Evolutionary conservation across 2,329 filamentous ascomycete genomes (phyloP).

Genomic region (Pseudocercospora fijiensis): DNA sequence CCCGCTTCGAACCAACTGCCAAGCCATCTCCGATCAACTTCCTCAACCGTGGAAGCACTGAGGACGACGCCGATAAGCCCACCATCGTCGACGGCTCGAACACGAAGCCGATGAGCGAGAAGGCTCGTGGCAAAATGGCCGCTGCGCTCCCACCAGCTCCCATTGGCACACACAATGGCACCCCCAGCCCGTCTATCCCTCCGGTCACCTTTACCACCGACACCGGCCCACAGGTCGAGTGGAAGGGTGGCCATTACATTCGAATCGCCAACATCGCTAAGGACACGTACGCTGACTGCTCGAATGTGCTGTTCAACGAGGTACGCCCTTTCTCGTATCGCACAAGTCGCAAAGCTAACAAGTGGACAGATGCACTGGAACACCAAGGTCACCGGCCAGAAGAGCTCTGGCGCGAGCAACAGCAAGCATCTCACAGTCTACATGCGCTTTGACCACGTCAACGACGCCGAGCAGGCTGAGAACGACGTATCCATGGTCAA

Average conservation of each 20-base stretch:
- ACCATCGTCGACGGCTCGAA: slow-evolving; percentile 17
- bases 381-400: slow-evolving; percentile 18
- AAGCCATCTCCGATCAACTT: slow-evolving; percentile 13
- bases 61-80: slow-evolving; percentile 11
- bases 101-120: slow-evolving; percentile 4
- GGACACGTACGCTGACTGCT: background rate
- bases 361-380: slow-evolving; percentile 24
- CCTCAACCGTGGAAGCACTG: slow-evolving; percentile 23
- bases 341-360: slow-evolving; percentile 20
- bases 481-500: slow-evolving; percentile 19
- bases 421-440: slow-evolving; percentile 16
- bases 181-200: background rate
- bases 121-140: background rate
- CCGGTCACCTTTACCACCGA: slow-evolving; percentile 31
- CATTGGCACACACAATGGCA: slow-evolving; percentile 26
- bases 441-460: slow-evolving; percentile 43
- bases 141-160: background rate
- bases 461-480: slow-evolving; percentile 31
- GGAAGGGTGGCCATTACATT: slow-evolving; percentile 29
- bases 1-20: background rate
- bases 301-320: slow-evolving; percentile 14
- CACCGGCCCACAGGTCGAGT: slow-evolving; percentile 13
- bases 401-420: slow-evolving; percentile 7
- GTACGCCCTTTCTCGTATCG: slow-evolving; percentile 21
- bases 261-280: slow-evolving; percentile 19